Conservation (phyloP, 2,329 filamentous ascomycete species). For the Pyrenophora seminiperda region DNA sequence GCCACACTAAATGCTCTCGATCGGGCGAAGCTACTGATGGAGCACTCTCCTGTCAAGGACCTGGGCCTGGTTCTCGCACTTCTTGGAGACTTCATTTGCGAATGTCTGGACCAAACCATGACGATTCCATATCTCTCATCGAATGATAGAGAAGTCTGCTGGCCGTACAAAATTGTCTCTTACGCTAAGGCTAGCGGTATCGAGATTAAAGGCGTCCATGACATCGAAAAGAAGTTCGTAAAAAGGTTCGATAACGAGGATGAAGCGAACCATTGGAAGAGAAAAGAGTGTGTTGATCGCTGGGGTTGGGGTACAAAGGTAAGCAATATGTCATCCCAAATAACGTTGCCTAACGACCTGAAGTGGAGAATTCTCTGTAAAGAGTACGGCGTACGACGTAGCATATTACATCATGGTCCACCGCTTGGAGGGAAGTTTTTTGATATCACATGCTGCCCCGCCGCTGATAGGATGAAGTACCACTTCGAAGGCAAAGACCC, state of each 20-base stretch:
- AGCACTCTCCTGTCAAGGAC: slow-evolving; percentile 15
- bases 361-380: not conserved
- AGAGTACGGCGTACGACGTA: not conserved
- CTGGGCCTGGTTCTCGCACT: slow-evolving; percentile 16
- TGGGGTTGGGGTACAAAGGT: slow-evolving; percentile 17
- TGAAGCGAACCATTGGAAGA: slow-evolving; percentile 10
- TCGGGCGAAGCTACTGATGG: slow-evolving; percentile 10
- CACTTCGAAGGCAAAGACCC: not conserved
- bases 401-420: not conserved
- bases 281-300: slow-evolving; percentile 12
- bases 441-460: not conserved
- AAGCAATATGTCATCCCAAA: slow-evolving; percentile 3
- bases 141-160: slow-evolving; percentile 1
- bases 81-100: slow-evolving; percentile 8
- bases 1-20: slow-evolving; percentile 18
- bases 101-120: slow-evolving; percentile 7
- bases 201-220: slow-evolving; percentile 8
- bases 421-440: not conserved
- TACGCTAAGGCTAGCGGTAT: slow-evolving; percentile 4
- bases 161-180: slow-evolving; percentile 6
- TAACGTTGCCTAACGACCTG: not conserved
- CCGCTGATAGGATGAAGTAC: not conserved
- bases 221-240: slow-evolving; percentile 14
- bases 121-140: slow-evolving; percentile 4
- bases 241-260: slow-evolving; percentile 7